These are phyloP conservation scores for Strobilomyces confusus DNA, from an alignment of 768 basidiomycete species.

Conservation along the genomic window DNA sequence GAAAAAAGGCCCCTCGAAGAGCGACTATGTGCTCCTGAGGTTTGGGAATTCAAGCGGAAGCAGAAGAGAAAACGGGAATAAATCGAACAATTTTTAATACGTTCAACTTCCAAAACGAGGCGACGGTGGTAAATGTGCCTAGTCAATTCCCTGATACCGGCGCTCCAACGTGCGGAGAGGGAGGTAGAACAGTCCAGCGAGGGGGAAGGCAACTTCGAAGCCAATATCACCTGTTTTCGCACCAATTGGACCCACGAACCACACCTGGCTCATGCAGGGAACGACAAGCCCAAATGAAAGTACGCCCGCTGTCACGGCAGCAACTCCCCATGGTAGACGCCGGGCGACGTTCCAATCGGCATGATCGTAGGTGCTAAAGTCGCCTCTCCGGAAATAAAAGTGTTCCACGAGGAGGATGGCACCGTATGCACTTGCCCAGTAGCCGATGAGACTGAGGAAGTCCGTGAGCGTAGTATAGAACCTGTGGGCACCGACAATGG, in stretches of 20 bases:
- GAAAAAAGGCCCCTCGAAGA: background rate
- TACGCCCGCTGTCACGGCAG: constrained; percentile 51
- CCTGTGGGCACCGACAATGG: constrained; percentile 63
- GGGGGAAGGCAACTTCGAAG: constrained; percentile 54
- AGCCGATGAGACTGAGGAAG: constrained; percentile 67
- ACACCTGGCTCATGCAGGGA: constrained; percentile 67
- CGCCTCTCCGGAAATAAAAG: constrained; percentile 52
- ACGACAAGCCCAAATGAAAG: constrained; percentile 55
- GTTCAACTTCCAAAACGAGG: constrained; percentile 2
- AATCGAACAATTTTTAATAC: constrained; percentile 6
- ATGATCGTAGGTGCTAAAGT: constrained; percentile 47
- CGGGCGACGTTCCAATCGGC: constrained; percentile 47
- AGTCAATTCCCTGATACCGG: constrained; percentile 26
- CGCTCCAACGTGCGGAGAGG: constrained; percentile 52
- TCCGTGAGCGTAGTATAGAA: constrained; percentile 64
- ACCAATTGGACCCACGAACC: constrained; percentile 70
- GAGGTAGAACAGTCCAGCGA: constrained; percentile 47
- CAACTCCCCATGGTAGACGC: constrained; percentile 56
- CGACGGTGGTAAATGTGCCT: background rate
- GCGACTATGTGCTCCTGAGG: background rate
- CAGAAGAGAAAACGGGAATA: background rate
- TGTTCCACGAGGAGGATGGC: constrained; percentile 66
- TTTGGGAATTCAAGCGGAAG: background rate
- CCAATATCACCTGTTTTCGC: constrained; percentile 65
- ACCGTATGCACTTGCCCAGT: constrained; percentile 56